Conservation (phyloP, 1,284 basidiomycete species). For the Melampsora americana region DNA sequence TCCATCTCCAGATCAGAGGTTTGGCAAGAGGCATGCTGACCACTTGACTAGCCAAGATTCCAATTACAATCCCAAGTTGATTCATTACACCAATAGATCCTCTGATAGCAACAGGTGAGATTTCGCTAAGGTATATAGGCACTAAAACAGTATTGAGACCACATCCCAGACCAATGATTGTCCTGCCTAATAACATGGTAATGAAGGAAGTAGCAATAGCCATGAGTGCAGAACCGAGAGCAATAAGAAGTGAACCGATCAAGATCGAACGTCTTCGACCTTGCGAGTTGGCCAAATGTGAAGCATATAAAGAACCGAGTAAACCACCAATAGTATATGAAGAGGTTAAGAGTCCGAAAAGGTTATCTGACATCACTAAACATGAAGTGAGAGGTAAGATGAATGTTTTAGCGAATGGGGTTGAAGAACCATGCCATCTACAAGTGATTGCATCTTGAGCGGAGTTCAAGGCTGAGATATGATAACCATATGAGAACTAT, state of each 20-base stretch:
- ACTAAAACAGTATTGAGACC: constrained; percentile 81
- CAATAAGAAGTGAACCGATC: constrained; percentile 32
- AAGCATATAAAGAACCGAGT: constrained; percentile 69
- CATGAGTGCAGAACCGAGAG: constrained; percentile 31
- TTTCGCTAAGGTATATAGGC: constrained; percentile 77
- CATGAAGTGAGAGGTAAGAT: constrained; percentile 58
- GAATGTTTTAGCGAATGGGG: background rate
- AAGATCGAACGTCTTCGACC: constrained; percentile 60
- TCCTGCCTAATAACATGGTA: constrained; percentile 48
- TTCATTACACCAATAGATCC: constrained; percentile 77
- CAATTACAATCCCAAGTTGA: constrained; percentile 79
- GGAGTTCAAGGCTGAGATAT: constrained; percentile 82
- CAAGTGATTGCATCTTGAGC: constrained; percentile 76
- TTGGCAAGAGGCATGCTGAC: constrained; percentile 65
- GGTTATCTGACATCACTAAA: constrained; percentile 70
- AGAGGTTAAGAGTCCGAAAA: constrained; percentile 75
- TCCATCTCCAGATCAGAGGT: constrained; percentile 68
- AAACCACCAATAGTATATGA: constrained; percentile 85
- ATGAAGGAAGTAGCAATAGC: constrained; percentile 10
- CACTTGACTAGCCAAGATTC: constrained; percentile 73
- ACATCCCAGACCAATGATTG: constrained; percentile 72
- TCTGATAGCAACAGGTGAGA: constrained; percentile 69
- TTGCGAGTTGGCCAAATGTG: constrained; percentile 65
- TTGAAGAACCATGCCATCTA: constrained; percentile 3
- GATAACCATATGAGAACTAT: constrained; percentile 57